phyloP scores from a whole-genome alignment of 306 rosid species.

The Nissolia schottii region DNA sequence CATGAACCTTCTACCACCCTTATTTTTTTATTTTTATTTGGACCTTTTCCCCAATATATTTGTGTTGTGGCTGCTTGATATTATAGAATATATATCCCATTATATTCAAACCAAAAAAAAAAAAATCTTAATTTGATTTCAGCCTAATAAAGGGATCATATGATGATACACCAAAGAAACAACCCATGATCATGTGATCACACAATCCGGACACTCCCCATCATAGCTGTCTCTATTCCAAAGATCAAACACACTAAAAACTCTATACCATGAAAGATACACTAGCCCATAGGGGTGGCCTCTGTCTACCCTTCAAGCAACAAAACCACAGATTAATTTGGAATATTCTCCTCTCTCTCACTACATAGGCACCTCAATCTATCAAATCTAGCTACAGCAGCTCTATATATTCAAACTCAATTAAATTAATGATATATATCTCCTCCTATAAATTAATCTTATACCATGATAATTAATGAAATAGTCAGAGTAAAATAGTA shows the following conservation, averaged over 20 bases:
- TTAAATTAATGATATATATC: too few relatives aligned
- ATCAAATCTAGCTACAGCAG: neutral
- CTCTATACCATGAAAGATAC: constrained; percentile 7
- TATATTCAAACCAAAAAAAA: neutral
- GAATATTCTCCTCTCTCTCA: constrained; percentile 28
- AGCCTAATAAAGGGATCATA: neutral
- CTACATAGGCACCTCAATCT: neutral
- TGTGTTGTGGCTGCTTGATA: neutral
- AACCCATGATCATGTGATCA: constrained; percentile 1
- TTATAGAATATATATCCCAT: neutral
- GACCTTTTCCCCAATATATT: constrained; percentile 13
- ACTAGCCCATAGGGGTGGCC: constrained; percentile 22
- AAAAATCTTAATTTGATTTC: too few relatives aligned
- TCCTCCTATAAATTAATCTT: too few relatives aligned
- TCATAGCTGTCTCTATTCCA: constrained; percentile 38
- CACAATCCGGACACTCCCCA: constrained; percentile 30
- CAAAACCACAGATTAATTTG: neutral
- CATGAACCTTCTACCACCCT: neutral
- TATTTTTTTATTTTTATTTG: neutral
- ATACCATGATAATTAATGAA: too few relatives aligned
- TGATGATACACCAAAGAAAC: constrained; percentile 5
- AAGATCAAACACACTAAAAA: constrained; percentile 27
- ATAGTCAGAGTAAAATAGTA: too few relatives aligned
- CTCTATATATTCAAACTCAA: too few relatives aligned
- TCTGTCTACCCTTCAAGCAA: constrained; percentile 50